Evolutionary conservation across 441 rosid genomes (phyloP).

Genomic region (Populus hybrid): DNA sequence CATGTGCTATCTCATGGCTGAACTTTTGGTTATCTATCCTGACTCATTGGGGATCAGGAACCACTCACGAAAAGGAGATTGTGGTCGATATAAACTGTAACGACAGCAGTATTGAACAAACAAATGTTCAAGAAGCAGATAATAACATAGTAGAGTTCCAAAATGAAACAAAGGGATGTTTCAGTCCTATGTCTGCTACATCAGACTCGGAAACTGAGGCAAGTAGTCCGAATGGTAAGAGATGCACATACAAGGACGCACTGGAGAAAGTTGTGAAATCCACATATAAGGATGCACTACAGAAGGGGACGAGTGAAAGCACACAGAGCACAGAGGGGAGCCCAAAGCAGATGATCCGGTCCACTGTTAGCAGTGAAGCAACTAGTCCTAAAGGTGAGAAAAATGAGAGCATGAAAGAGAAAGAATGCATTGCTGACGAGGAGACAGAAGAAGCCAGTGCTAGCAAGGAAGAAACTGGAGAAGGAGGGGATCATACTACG

Average conservation of each 20-base stretch:
- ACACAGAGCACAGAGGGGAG: not conserved
- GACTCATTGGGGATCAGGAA: conserved; percentile 29
- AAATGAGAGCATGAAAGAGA: not conserved
- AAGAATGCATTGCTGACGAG: not conserved
- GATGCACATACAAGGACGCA: conserved; percentile 23
- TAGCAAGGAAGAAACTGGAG: not conserved
- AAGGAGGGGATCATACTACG: conserved; percentile 11
- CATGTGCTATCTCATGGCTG: conserved; percentile 34
- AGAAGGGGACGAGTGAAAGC: conserved; percentile 35
- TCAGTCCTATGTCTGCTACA: not conserved
- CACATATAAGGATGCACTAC: conserved; percentile 39
- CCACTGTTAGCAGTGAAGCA: not conserved
- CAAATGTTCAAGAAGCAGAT: conserved; percentile 7
- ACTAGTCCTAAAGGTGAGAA: not conserved
- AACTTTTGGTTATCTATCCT: conserved; percentile 27
- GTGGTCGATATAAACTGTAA: conserved; percentile 32
- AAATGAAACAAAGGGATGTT: not conserved
- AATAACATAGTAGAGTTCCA: not conserved
- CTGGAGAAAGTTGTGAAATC: not conserved
- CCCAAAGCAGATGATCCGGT: not conserved
- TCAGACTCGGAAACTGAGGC: not conserved
- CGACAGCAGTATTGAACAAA: not conserved
- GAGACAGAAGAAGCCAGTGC: not conserved
- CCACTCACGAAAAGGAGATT: conserved; percentile 42
- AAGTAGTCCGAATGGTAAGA: not conserved